Percentiles rank a stretch among this genome's conserved stretches.
These are phyloP conservation scores for Aspergillus bertholletiae DNA, from an alignment of 495 filamentous ascomycete genomes.

Conservation along the genomic window DNA sequence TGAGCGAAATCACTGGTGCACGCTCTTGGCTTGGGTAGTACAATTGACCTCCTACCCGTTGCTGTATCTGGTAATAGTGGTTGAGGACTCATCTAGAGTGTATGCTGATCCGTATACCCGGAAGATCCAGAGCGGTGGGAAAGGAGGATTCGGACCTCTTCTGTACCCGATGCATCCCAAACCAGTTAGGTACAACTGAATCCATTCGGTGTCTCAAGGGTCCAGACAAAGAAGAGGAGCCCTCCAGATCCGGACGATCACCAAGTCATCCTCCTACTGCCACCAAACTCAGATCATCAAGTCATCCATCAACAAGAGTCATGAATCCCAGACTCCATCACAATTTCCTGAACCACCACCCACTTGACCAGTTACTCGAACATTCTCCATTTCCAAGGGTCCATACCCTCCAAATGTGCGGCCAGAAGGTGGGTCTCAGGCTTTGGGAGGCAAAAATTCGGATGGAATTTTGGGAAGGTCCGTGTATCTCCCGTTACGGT, in stretches of 20 bases:
- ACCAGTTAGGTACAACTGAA: background rate
- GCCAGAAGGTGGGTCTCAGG: background rate
- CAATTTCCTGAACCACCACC: constrained; percentile 11
- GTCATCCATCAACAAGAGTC: background rate
- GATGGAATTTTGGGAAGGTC: constrained; percentile 8
- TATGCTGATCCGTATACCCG: no score
- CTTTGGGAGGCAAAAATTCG: background rate
- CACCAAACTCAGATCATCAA: background rate
- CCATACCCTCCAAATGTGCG: no score
- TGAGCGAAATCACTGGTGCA: background rate
- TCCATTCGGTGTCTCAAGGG: background rate
- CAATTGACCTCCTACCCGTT: background rate
- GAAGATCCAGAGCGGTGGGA: background rate
- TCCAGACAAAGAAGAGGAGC: background rate
- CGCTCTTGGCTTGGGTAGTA: background rate
- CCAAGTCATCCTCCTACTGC: background rate
- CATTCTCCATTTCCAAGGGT: constrained; percentile 2
- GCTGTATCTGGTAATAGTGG: background rate
- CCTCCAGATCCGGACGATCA: background rate
- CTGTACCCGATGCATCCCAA: background rate
- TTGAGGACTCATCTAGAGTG: no score
- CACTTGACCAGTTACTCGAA: constrained; percentile 2
- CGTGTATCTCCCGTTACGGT: constrained; percentile 19
- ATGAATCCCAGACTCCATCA: constrained; percentile 11
- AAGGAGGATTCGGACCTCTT: background rate